These are phyloP conservation scores for Diutina catenulata DNA, from an alignment of 1,139 yeast genomes.

Conservation along the genomic window DNA sequence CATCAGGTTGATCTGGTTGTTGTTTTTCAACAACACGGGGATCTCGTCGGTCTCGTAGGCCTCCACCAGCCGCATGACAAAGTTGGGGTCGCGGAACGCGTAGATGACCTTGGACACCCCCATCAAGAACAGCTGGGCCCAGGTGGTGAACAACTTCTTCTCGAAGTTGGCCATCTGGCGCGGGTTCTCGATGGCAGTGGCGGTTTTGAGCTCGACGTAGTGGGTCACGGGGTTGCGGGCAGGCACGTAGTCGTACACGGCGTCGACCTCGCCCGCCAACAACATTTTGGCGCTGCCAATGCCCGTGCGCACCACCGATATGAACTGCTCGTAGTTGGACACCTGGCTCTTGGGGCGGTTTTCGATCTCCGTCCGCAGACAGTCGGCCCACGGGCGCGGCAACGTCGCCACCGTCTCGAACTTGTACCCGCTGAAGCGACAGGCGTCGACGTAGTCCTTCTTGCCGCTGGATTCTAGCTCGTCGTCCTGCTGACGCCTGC, in stretches of 20 bases:
- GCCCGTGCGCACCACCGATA: constrained; percentile 72
- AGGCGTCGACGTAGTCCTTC: constrained; percentile 23
- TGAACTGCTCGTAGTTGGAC: constrained; percentile 64
- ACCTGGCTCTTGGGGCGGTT: constrained; percentile 45
- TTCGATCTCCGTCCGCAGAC: constrained; percentile 56
- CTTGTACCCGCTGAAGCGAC: constrained; percentile 66
- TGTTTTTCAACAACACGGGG: constrained; percentile 46
- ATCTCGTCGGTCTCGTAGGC: constrained; percentile 67
- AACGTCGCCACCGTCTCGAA: constrained; percentile 75
- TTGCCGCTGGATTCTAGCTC: constrained; percentile 18
- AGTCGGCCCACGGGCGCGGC: constrained; percentile 63
- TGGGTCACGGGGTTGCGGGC: constrained; percentile 46
- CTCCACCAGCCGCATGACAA: constrained; percentile 56
- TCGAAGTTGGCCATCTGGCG: constrained; percentile 54
- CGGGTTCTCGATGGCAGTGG: constrained; percentile 39
- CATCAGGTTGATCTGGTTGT: constrained; percentile 34
- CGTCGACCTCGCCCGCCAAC: constrained; percentile 87
- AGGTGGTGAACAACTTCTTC: constrained; percentile 57
- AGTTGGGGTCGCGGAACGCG: constrained; percentile 75
- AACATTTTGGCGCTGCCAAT: constrained; percentile 60
- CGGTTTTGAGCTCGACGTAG: constrained; percentile 79
- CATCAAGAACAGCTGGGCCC: constrained; percentile 90
- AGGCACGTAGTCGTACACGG: constrained; percentile 74
- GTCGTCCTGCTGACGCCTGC: constrained; percentile 17
- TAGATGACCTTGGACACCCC: constrained; percentile 72